These are phyloP conservation scores for Elymus sibiricus DNA, from an alignment of 176 grass and related monocot genomes.

Conservation along the genomic window DNA sequence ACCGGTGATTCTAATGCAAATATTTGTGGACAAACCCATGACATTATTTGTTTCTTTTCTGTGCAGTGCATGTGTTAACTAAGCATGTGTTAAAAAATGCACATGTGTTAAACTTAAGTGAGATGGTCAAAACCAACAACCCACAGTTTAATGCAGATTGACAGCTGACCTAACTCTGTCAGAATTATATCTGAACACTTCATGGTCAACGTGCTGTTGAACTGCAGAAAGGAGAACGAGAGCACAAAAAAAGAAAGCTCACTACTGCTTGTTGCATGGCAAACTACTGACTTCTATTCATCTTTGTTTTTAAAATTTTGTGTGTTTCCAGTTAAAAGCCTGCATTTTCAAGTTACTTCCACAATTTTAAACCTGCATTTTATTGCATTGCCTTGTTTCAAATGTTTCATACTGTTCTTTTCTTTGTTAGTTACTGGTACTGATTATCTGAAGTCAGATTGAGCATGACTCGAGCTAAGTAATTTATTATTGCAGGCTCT, in stretches of 20 bases:
- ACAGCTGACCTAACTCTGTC: slow-evolving; percentile 20
- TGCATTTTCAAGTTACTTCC: background rate
- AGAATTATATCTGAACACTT: background rate
- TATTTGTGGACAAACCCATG: background rate
- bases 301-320: background rate
- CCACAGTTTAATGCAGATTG: background rate
- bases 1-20: slow-evolving; percentile 1
- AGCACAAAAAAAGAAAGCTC: background rate
- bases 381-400: background rate
- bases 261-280: background rate
- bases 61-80: background rate
- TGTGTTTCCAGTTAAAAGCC: background rate
- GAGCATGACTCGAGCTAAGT: background rate
- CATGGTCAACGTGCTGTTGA: background rate
- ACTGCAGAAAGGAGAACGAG: background rate
- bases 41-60: background rate
- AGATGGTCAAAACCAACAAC: background rate
- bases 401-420: background rate
- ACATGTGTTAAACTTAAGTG: background rate
- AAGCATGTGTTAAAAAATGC: background rate
- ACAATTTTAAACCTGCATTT: background rate
- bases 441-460: background rate
- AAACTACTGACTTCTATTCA: background rate
- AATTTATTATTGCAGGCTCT: background rate
- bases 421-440: too few species aligned